phyloP scores from a whole-genome alignment of 495 filamentous ascomycete genomes.

The Astrothelium subdiscretum region DNA sequence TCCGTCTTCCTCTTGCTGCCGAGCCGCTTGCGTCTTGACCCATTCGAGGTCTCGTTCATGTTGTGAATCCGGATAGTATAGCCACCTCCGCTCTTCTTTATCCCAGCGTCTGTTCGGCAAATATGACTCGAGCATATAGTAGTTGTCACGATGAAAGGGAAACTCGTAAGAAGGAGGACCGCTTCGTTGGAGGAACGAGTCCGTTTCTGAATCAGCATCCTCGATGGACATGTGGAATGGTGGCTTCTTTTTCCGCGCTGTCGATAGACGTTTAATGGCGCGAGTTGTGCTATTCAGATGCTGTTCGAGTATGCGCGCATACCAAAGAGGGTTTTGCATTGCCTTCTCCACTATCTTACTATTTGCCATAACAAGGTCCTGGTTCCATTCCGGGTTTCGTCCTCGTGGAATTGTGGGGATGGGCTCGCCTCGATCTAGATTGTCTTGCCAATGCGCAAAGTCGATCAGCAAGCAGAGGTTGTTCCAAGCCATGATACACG shows the following conservation, averaged over 20 bases:
- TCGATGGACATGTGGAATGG: constrained; percentile 38
- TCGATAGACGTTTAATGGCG: constrained; percentile 37
- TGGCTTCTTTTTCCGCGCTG: constrained; percentile 35
- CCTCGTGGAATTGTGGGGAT: constrained; percentile 40
- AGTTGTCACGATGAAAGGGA: constrained; percentile 41
- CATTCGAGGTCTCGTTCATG: constrained; percentile 16
- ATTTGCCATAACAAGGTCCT: constrained; percentile 27
- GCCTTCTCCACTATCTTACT: constrained; percentile 32
- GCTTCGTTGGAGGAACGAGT: constrained; percentile 34
- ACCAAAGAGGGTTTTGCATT: constrained; percentile 33
- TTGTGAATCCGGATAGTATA: constrained; percentile 13
- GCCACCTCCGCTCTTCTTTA: constrained; percentile 12
- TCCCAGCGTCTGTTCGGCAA: constrained; percentile 17
- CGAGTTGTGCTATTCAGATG: constrained; percentile 40
- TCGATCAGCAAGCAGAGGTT: constrained; percentile 40
- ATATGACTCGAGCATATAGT: constrained; percentile 38
- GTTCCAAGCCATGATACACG: constrained; percentile 42
- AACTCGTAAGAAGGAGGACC: constrained; percentile 39
- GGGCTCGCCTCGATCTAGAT: constrained; percentile 38
- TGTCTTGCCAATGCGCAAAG: constrained; percentile 41
- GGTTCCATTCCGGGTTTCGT: constrained; percentile 35
- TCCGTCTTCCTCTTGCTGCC: background rate
- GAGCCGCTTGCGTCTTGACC: background rate
- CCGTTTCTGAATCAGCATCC: constrained; percentile 33
- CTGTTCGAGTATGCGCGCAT: constrained; percentile 38